These are phyloP conservation scores for Rubroshorea leprosula DNA, from an alignment of 345 rosid genomes.

Conservation along the genomic window DNA sequence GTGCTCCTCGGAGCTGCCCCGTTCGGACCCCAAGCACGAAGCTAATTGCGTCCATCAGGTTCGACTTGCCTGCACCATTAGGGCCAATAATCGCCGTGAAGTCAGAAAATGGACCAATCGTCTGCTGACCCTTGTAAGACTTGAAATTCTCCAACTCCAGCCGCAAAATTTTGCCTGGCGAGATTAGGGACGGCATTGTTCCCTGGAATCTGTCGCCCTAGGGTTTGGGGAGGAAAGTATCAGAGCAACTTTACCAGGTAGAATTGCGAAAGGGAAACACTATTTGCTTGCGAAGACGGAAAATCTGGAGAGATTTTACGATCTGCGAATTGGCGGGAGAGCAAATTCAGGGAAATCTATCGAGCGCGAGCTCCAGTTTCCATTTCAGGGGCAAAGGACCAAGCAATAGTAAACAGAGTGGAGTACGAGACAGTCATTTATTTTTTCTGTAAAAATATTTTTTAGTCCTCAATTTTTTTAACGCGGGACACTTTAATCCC, in stretches of 20 bases:
- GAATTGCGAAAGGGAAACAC: not conserved
- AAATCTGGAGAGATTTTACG: no score
- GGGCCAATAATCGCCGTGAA: slow-evolving; percentile 99
- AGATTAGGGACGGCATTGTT: slow-evolving; percentile 52
- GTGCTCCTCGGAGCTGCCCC: slow-evolving; percentile 95
- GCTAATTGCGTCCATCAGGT: slow-evolving; percentile 98
- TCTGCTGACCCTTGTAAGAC: slow-evolving; percentile 84
- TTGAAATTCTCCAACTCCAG: slow-evolving; percentile 96
- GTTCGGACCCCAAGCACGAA: slow-evolving; percentile 97
- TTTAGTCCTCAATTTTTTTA: no score
- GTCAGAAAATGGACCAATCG: slow-evolving; percentile 88
- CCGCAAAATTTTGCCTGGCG: slow-evolving; percentile 70
- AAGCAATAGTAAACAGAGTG: no score
- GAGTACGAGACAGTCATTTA: no score
- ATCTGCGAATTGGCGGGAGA: no score
- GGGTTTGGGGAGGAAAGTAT: slow-evolving; percentile 4
- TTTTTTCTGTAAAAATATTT: no score
- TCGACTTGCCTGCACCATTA: slow-evolving; percentile 95
- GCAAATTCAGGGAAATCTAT: no score
- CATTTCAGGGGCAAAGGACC: no score
- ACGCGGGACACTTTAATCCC: no score
- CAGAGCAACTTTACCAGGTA: not conserved
- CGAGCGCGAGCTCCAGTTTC: no score
- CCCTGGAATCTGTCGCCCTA: not conserved
- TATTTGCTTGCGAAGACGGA: slow-evolving; percentile 21